Percentiles rank a stretch among this genome's conserved stretches.
These are phyloP conservation scores for Sicyos edulis DNA, from an alignment of 306 rosid genomes.

Conservation along the genomic window DNA sequence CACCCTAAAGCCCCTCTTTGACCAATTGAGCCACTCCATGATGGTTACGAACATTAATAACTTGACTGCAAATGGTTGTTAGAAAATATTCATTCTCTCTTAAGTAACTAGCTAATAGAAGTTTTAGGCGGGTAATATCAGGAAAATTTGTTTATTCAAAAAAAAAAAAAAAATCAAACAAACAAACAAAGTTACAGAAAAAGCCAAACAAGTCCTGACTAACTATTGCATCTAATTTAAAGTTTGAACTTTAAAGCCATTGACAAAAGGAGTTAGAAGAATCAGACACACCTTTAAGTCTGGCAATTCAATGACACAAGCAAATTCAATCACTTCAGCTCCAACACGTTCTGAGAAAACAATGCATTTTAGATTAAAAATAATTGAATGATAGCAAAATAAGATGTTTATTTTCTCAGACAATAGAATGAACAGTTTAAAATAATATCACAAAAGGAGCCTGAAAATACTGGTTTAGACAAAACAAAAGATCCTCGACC, in stretches of 20 bases:
- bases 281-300: slow-evolving; percentile 54
- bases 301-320: slow-evolving; percentile 84
- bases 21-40: too few species aligned
- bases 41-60: too few species aligned
- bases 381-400: too few species aligned
- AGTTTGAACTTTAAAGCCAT: not conserved
- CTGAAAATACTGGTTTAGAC: not conserved
- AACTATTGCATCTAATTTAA: slow-evolving; percentile 2
- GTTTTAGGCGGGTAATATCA: not conserved
- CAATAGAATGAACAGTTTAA: not conserved
- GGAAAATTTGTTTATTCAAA: too few species aligned
- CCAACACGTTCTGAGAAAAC: slow-evolving; percentile 67
- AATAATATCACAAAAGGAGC: not conserved
- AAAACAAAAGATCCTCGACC: not conserved
- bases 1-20: too few species aligned
- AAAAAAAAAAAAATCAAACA: not conserved
- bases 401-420: too few species aligned
- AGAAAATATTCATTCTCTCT: not conserved
- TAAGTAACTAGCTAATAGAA: not conserved
- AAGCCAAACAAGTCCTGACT: slow-evolving; percentile 6
- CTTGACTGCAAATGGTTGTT: not conserved
- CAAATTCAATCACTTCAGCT: slow-evolving; percentile 93
- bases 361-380: not conserved
- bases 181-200: not conserved
- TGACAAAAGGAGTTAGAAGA: slow-evolving; percentile 4